Evolutionary conservation across 140 eudicot genomes (phyloP), one percentile per base, ranked within the genome.

Genomic region (Flaveria floridana): DNA sequence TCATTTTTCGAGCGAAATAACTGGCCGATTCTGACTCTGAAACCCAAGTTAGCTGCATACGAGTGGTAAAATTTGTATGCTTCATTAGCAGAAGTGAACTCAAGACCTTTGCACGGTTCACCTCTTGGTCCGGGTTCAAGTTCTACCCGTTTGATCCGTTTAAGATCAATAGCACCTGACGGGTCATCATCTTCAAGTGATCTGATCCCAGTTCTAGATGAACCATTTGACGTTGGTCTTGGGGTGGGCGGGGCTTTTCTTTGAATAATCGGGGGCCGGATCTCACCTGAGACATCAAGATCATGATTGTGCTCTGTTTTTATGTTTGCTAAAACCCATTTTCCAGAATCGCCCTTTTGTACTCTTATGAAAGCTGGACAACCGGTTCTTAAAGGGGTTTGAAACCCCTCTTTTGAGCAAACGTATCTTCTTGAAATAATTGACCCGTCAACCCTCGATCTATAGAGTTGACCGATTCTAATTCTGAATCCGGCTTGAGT

Each of bases 361-460:
- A 82, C 86, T 68, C 83, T 68, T 52, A 82, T 82, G 71, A 82
- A 82, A 70, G 83, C 86, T 1, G 86, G 86, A 73, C 83, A 82
- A 55, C 86, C 86, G 10, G 86, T 78, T 78, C 86, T 61, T 53
- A 74, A 39, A 65, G 55, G 76, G 78, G 86, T 82, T 30, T 82
- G 86, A 65, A 78, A 82, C 18, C 86, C 86, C 57, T 82, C 86
- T 65, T 47, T 78, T 20, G 86, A 78, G 42, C 86, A 82, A 18
- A 82, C 83, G 3, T 73, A 82, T 82, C 86, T 68, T 69, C 86
- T 55, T 14, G 83, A 78, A 74, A 78, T 73, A 20, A 82, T 79
- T 7, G 86, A 82, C 15, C 86, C 86, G 11, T 82, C 86, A 63
- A 78, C 74, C 65, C 86, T 73, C 10, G 86, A 82, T 39, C 86